These are phyloP conservation scores for Mariannaea sp. DNA, from an alignment of 2,329 filamentous ascomycete genomes.

Conservation along the genomic window DNA sequence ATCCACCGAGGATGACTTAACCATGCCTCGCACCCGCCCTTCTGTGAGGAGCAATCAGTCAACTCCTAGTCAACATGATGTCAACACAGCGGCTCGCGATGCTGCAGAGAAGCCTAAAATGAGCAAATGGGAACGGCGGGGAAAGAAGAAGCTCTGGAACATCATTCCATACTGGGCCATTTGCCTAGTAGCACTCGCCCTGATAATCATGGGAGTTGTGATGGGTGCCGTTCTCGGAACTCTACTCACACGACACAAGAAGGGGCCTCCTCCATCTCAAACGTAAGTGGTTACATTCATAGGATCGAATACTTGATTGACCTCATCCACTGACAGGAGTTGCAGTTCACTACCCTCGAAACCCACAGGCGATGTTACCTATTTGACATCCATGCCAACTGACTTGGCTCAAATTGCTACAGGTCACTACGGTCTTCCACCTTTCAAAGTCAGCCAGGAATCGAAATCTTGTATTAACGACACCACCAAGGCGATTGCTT, in stretches of 20 bases:
- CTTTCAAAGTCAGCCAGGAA: conserved; percentile 53
- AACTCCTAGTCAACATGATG: conserved; percentile 57
- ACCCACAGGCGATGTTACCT: conserved; percentile 53
- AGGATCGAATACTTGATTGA: background rate
- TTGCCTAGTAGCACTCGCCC: conserved; percentile 51
- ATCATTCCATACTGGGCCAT: conserved; percentile 67
- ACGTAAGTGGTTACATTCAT: background rate
- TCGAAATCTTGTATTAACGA: conserved; percentile 63
- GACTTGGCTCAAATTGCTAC: conserved; percentile 58
- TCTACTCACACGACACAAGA: conserved; percentile 40
- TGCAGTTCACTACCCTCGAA: conserved; percentile 38
- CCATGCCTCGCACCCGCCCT: conserved; percentile 54
- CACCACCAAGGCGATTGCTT: conserved; percentile 59
- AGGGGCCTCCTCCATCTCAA: conserved; percentile 7
- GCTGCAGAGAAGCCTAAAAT: conserved; percentile 54
- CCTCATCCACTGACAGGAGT: background rate
- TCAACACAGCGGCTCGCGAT: conserved; percentile 55
- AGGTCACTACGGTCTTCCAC: conserved; percentile 62
- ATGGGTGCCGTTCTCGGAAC: conserved; percentile 62
- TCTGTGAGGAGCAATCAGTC: conserved; percentile 56
- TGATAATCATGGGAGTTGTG: conserved; percentile 59
- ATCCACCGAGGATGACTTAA: conserved; percentile 58
- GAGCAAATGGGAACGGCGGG: conserved; percentile 58
- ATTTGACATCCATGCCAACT: conserved; percentile 55
- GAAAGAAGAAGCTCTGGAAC: conserved; percentile 60